Evolutionary conservation across 345 rosid genomes (phyloP), one percentile per base, ranked within the genome.

Genomic region (Capsella bursapastoris): DNA sequence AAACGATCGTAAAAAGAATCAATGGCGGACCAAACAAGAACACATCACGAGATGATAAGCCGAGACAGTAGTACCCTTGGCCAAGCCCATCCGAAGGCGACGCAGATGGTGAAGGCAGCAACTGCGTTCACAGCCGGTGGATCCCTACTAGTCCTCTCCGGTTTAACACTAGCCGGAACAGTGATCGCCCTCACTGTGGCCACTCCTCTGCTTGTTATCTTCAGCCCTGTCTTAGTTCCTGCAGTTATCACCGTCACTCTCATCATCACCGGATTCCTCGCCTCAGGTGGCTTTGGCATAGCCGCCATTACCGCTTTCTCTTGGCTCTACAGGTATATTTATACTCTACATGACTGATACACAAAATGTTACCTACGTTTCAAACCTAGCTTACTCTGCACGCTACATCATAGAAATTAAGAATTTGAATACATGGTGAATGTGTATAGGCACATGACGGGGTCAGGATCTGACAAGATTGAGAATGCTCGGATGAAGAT

Each of bases 191-290:
- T 93, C 67, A 75, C 86, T 59, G 72, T 90, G 1, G 96, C 87
- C 59, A 93, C 96, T 15, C 98, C 97, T 0, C 78, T 93, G 51
- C 76, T 93, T 25, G 86, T 93, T 64, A 82, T 90, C 34, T 89
- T 85, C 84, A 93, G 97, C 76, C 98, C 97, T 0, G 86, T 93
- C 37, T 82, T 93, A 31, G 89, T 93, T 71, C 98, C 97, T 1
- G 90, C 93, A 1, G 78, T 86, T 5, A 82, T 90, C 66, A 71
- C 89, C 0, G 80, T 76, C 5, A 76, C 74, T n/a, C 83, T 90
- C 34, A 29, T 89, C 52, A 74, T 76, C 45, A 79, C 80, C 15
- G 96, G 98, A 10, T 90, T 93, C 87, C 52, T 86, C 1, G 82
- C 96, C 7, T 89, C 98, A 0, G 97, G 96, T 8, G 93, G 98